Percentiles rank a stretch among this genome's conserved stretches.
Conservation (phyloP, 1,284 basidiomycete genomes). For the Trametes pubescens region DNA sequence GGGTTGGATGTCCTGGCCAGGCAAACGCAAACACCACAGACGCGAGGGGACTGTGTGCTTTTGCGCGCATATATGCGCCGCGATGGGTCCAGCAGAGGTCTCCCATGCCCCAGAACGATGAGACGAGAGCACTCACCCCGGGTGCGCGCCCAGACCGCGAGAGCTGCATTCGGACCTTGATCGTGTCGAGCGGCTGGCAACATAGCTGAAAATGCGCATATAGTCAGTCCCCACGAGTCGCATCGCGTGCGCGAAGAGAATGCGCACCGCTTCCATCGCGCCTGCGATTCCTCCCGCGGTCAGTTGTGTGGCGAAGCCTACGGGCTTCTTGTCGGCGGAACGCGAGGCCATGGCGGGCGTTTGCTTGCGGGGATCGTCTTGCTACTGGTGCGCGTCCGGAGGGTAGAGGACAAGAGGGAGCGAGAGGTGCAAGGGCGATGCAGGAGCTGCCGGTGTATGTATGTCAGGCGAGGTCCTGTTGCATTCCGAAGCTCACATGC, state of each 20-base stretch:
- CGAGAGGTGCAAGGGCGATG: background rate
- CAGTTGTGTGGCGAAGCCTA: slow-evolving; percentile 89
- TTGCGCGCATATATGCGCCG: too few relatives aligned
- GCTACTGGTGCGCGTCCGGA: background rate
- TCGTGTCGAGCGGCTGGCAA: slow-evolving; percentile 93
- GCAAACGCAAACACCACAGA: too few relatives aligned
- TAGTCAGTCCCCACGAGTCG: background rate
- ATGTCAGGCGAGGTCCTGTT: slow-evolving; percentile 11
- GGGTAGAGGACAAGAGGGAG: background rate
- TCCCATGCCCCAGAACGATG: background rate
- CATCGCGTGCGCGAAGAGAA: background rate
- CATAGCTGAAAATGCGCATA: slow-evolving; percentile 55
- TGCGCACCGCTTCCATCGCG: slow-evolving; percentile 87
- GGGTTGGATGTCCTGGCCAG: too few relatives aligned
- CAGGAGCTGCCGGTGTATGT: background rate
- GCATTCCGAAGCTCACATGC: slow-evolving; percentile 8
- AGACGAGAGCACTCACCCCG: slow-evolving; percentile 68
- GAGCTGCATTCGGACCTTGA: slow-evolving; percentile 99
- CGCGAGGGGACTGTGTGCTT: too few relatives aligned
- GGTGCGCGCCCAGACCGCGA: slow-evolving; percentile 79
- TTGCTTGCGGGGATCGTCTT: background rate
- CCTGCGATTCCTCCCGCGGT: slow-evolving; percentile 93
- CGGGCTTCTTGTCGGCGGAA: slow-evolving; percentile 70
- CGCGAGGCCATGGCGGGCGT: slow-evolving; percentile 58
- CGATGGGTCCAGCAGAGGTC: too few relatives aligned